Base-by-base conservation (phyloP, 495 filamentous ascomycete species). In the Lineolata rhizophorae region DNA sequence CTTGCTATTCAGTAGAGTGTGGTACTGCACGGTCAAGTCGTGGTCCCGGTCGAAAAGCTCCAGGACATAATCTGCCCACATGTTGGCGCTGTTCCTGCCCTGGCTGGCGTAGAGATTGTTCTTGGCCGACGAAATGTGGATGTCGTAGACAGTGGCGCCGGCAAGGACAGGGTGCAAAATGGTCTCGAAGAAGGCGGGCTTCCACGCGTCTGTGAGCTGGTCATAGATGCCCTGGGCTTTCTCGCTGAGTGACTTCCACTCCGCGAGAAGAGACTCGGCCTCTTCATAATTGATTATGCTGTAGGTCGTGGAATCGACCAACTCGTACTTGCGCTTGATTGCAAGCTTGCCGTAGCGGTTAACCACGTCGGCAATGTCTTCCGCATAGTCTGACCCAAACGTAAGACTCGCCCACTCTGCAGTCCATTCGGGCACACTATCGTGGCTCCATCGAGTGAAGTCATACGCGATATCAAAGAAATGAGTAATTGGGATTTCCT, bases 281-380 rank as follows among this genome's bases (percentile, higher is more conserved):
- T 83, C 74, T 40, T 69, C 62, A 50, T 78, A 80, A 51, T 81
- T 69, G 38, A 77, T 54, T 5, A 71, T 42, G 17, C 60, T 72
- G 51, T 74, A 82, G 13, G 59, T 66, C 4, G 57, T 54, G 1
- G 64, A 57, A 35, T 77, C 70, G 0, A 81, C 51, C 3, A 72
- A 57, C 48, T 82, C 74, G 36, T 67, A 77, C 51, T 76, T 79
- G 35, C 74, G 60, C 5, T 71, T 53, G 8, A 55, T 62, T 3
- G 71, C 63, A 34, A 68, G 67, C 55, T 62, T 67, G 38, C 63
- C 65, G 40, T 71, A 77, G 13, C 55, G 58, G 36, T 62, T 62
- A 50, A 76, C 59, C 35, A 76, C 53, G 3, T 57, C 50, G 0
- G 61, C 58, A 17, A 67, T 67, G 3, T 60, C 51, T 3, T 51